Conservation (phyloP, 2,329 filamentous ascomycete genomes). For the Akanthomyces dipterigenus region DNA sequence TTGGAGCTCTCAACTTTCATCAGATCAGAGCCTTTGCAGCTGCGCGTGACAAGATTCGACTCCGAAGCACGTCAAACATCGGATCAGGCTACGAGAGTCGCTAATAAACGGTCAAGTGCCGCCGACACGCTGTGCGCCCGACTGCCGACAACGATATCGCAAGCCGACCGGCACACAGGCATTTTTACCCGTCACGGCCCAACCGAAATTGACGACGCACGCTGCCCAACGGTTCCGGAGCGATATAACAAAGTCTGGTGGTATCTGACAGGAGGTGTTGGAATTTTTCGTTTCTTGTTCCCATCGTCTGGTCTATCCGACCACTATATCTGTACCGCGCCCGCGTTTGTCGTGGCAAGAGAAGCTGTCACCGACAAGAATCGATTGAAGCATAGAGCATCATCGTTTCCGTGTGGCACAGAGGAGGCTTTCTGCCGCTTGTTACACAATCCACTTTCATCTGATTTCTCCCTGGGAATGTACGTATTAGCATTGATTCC, state of each 20-base stretch:
- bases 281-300: background rate
- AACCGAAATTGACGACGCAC: slow-evolving; percentile 3
- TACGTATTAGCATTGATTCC: slow-evolving; percentile 47
- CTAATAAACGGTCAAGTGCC: background rate
- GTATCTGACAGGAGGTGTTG: slow-evolving; percentile 9
- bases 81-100: no score
- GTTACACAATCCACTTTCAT: slow-evolving; percentile 23
- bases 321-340: slow-evolving; percentile 11
- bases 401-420: slow-evolving; percentile 41
- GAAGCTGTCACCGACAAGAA: slow-evolving; percentile 11
- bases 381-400: slow-evolving; percentile 55
- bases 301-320: slow-evolving; percentile 4
- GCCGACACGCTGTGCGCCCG: background rate
- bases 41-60: background rate
- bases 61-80: background rate
- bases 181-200: slow-evolving; percentile 4
- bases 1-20: slow-evolving; percentile 5
- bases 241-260: slow-evolving; percentile 2
- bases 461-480: slow-evolving; percentile 33
- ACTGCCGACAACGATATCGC: background rate
- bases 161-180: background rate
- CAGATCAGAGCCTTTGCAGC: background rate
- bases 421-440: slow-evolving; percentile 34
- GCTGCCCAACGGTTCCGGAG: slow-evolving; percentile 7
- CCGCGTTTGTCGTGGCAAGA: background rate